Conservation (phyloP, 1,284 basidiomycete genomes). For the Wolfiporia cocos region DNA sequence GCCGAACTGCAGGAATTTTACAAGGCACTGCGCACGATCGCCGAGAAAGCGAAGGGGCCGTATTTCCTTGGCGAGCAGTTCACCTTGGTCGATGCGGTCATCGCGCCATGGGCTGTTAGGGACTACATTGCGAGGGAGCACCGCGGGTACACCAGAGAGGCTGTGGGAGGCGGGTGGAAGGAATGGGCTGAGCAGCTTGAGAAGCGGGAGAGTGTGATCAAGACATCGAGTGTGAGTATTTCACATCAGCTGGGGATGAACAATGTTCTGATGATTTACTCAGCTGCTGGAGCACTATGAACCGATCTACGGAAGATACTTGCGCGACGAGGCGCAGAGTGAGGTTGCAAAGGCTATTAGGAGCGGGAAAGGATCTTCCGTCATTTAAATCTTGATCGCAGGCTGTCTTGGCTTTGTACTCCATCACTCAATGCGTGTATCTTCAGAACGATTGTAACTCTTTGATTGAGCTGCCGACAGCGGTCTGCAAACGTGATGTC, state of each 20-base stretch:
- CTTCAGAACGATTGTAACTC: too few relatives aligned
- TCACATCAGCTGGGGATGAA: background rate
- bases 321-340: slow-evolving; percentile 53
- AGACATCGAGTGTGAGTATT: slow-evolving; percentile 42
- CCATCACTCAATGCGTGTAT: too few relatives aligned
- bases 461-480: too few relatives aligned
- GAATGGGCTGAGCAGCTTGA: slow-evolving; percentile 38
- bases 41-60: slow-evolving; percentile 44
- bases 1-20: slow-evolving; percentile 38
- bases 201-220: slow-evolving; percentile 40
- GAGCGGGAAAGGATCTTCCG: slow-evolving; percentile 41
- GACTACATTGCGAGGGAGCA: slow-evolving; percentile 43
- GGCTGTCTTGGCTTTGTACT: too few relatives aligned
- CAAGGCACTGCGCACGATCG: slow-evolving; percentile 39
- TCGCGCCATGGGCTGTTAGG: slow-evolving; percentile 54
- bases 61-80: slow-evolving; percentile 54
- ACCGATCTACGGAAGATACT: slow-evolving; percentile 48
- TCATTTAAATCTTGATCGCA: too few relatives aligned
- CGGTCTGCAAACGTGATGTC: too few relatives aligned
- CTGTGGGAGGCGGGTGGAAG: slow-evolving; percentile 40
- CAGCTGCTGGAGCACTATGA: slow-evolving; percentile 43
- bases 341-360: slow-evolving; percentile 54
- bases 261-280: too few relatives aligned
- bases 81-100: slow-evolving; percentile 48
- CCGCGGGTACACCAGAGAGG: slow-evolving; percentile 40